A percentile compares a stretch with the other conserved stretches of the same genome.
Evolutionary conservation across 1,284 basidiomycete genomes (phyloP).

Genomic region (Xerocomus minutiporus): DNA sequence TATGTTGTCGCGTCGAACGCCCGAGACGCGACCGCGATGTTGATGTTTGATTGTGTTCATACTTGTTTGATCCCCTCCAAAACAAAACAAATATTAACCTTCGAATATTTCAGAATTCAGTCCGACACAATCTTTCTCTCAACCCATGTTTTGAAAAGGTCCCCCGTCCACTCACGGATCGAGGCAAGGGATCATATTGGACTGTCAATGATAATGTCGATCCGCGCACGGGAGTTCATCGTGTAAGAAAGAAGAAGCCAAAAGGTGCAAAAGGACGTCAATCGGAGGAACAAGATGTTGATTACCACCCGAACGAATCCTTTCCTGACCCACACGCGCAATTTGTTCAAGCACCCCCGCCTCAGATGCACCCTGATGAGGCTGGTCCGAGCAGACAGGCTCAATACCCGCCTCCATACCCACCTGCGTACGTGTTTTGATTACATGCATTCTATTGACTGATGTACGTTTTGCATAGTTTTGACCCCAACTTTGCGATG

Average conservation of each 20-base stretch:
- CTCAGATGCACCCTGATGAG: slow-evolving; percentile 54
- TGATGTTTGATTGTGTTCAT: slow-evolving; percentile 50
- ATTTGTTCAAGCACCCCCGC: slow-evolving; percentile 46
- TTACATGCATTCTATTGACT: not conserved
- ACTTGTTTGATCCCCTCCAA: slow-evolving; percentile 39
- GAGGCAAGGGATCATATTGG: slow-evolving; percentile 85
- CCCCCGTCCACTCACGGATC: slow-evolving; percentile 81
- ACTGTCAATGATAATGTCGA: slow-evolving; percentile 84
- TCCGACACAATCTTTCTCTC: slow-evolving; percentile 88
- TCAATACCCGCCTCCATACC: slow-evolving; percentile 54
- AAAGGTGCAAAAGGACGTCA: slow-evolving; percentile 44
- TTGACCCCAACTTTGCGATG: slow-evolving; percentile 65
- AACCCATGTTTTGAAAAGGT: slow-evolving; percentile 94
- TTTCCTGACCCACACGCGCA: slow-evolving; percentile 54
- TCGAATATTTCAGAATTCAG: slow-evolving; percentile 68
- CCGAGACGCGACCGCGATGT: slow-evolving; percentile 51
- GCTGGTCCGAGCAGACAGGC: slow-evolving; percentile 53
- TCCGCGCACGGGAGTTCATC: slow-evolving; percentile 78
- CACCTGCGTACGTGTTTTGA: slow-evolving; percentile 29
- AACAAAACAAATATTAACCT: slow-evolving; percentile 24
- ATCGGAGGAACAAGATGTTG: slow-evolving; percentile 54
- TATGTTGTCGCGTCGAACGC: slow-evolving; percentile 9
- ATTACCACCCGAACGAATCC: slow-evolving; percentile 51
- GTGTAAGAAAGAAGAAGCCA: slow-evolving; percentile 76
- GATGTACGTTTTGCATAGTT: slow-evolving; percentile 38